Percentiles rank a stretch among this genome's conserved stretches.
Conservation (phyloP, 306 rosid species). For the Dalbergia cultrata region DNA sequence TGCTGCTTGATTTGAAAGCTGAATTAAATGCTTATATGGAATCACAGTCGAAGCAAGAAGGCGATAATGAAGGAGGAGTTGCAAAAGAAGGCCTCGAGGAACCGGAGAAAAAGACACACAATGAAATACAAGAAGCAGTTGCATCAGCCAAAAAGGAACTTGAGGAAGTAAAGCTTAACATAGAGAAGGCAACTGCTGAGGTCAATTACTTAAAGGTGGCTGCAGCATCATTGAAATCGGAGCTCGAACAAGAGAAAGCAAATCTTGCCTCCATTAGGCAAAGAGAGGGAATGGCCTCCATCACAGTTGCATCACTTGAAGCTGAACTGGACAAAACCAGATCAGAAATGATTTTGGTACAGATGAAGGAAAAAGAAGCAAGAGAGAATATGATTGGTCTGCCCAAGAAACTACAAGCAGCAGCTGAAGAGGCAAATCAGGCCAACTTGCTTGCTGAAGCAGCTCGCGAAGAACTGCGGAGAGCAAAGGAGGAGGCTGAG, state of each 20-base stretch:
- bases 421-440: conserved; percentile 79
- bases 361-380: conserved; percentile 80
- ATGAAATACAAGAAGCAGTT: conserved; percentile 75
- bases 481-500: conserved; percentile 77
- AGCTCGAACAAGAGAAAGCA: conserved; percentile 79
- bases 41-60: conserved; percentile 64
- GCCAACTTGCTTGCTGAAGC: conserved; percentile 69
- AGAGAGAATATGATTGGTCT: conserved; percentile 67
- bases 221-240: conserved; percentile 66
- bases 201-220: conserved; percentile 80
- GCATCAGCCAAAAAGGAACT: conserved; percentile 87
- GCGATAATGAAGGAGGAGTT: conserved; percentile 47
- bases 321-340: conserved; percentile 76
- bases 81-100: conserved; percentile 50
- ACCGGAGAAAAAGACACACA: conserved; percentile 60
- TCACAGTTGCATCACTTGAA: conserved; percentile 88
- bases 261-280: conserved; percentile 67
- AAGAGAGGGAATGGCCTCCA: conserved; percentile 96
- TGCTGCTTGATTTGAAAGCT: conserved; percentile 75
- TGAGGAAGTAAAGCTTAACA: conserved; percentile 79
- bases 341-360: conserved; percentile 70
- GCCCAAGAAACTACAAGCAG: conserved; percentile 77
- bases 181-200: conserved; percentile 81
- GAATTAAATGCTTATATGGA: conserved; percentile 84
- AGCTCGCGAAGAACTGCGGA: conserved; percentile 71